Evolutionary conservation across 2,329 filamentous ascomycete genomes (phyloP), one percentile per base, ranked within the genome.

Genomic region (Emergomyces africanus): DNA sequence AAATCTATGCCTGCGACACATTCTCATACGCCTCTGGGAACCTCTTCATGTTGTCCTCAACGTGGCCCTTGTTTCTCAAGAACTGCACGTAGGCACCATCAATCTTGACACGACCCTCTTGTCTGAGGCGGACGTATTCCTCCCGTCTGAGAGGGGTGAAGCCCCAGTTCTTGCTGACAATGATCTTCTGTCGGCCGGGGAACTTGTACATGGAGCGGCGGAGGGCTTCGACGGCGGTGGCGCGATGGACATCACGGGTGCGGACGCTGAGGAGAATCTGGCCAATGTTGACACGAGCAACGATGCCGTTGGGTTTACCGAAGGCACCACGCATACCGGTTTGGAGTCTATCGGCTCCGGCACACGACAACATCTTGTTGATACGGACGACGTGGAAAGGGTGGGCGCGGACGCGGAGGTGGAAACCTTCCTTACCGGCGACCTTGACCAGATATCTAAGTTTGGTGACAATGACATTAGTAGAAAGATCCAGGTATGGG

Each of bases 361-460:
- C 94, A 80, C 94, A 99, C 77, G 94, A 97, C 90, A 99, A 92
- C 94, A 99, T 99, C 89, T 99, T 99, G 90, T 99, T 99, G 91
- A 99, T 99, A 81, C 94, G 94, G 84, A 99, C 88, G 81, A 99
- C 94, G 85, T 99, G 94, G 90, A 89, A 99, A 69, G 94, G 94
- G 85, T 99, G 94, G 75, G 90, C 91, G 76, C 94, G 83, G 72
- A 86, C 81, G 67, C 83, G 83, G 65, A 86, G 75, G 76, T 86
- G 83, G 82, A 86, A 86, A 77, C 81, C 80, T 82, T 86, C 83
- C 78, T 86, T 86, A 76, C 83, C 83, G 71, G 81, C 79, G 69
- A 80, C 77, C 79, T 86, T 86, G 75, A 86, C 83, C 68, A 86
- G 79, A 78, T 86, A 86, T 73, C 80, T 82, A 60, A 12, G 20